Evolutionary conservation across 208 protist genomes (phyloP).

Genomic region (Acanthamoeba triangularis): DNA sequence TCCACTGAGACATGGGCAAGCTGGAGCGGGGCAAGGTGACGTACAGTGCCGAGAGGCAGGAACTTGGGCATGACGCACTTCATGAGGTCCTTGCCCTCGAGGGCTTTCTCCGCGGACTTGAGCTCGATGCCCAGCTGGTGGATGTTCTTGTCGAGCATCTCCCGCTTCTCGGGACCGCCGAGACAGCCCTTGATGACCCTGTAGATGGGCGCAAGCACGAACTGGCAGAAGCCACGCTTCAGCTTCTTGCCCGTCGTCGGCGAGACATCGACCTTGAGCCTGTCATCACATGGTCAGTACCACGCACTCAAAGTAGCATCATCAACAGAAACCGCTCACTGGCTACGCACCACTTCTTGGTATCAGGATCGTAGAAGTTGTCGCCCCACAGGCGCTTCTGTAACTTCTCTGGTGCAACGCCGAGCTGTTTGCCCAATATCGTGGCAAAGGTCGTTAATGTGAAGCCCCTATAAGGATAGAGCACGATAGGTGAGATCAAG

Average conservation of each 20-base stretch:
- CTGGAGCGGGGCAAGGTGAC: too few species aligned
- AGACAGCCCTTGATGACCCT: conserved; percentile 94
- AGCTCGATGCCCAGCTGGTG: conserved; percentile 97
- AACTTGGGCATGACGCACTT: conserved; percentile 98
- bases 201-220: conserved; percentile 99
- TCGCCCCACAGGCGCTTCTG: conserved; percentile 99
- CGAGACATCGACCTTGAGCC: background rate
- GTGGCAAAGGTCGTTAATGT: conserved; percentile 97
- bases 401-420: conserved; percentile 91
- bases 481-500: background rate
- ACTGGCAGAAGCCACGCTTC: conserved; percentile 97
- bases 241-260: conserved; percentile 85
- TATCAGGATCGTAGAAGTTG: conserved; percentile 97
- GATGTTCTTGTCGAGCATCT: conserved; percentile 76
- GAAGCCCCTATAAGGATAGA: conserved; percentile 93
- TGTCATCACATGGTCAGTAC: background rate
- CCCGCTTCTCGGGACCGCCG: background rate
- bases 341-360: conserved; percentile 96
- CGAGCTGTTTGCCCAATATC: conserved; percentile 97
- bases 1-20: conserved; percentile 77
- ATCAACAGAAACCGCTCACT: too few species aligned
- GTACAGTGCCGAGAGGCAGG: background rate
- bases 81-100: conserved; percentile 96
- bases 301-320: too few species aligned
- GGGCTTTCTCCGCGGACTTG: conserved; percentile 93